Evolutionary conservation across 192 early-diverging fungal genomes (phyloP).

Genomic region (Funneliformis geosporum): DNA sequence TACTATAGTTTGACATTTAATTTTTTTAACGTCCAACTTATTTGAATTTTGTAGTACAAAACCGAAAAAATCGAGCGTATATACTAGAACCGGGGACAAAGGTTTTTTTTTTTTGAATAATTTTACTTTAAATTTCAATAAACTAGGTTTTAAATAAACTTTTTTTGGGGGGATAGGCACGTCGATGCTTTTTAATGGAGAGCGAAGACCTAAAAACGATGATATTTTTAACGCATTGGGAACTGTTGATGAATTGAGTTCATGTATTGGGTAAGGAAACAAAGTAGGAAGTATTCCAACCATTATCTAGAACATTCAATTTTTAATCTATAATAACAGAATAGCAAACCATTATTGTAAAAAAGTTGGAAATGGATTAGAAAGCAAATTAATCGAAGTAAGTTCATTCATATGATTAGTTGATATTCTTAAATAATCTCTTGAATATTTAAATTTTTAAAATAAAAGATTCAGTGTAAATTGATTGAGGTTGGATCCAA

Average conservation of each 20-base stretch:
- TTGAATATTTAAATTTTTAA: neutral
- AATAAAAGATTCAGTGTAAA: constrained; percentile 78
- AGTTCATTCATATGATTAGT: neutral
- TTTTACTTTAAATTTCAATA: neutral
- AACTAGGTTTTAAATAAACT: too few relatives aligned
- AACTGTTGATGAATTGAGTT: constrained; percentile 49
- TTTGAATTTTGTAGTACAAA: constrained; percentile 7
- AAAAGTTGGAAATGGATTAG: constrained; percentile 42
- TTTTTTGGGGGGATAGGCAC: too few relatives aligned
- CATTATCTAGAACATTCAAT: neutral
- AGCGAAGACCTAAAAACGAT: constrained; percentile 86
- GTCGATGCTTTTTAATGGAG: constrained; percentile 86
- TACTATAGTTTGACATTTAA: too few relatives aligned
- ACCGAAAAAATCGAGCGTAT: constrained; percentile 66
- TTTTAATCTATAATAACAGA: constrained; percentile 30
- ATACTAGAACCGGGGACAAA: constrained; percentile 94
- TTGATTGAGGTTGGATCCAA: constrained; percentile 92
- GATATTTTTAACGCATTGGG: constrained; percentile 88
- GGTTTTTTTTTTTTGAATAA: constrained; percentile 25
- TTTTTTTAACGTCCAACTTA: neutral
- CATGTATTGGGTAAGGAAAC: constrained; percentile 42
- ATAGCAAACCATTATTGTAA: constrained; percentile 49
- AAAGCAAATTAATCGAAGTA: constrained; percentile 45
- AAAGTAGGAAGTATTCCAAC: neutral
- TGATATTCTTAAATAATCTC: neutral